Evolutionary conservation across 1,284 basidiomycete genomes (phyloP), one percentile per base, ranked within the genome.

Genomic region (Ceratobasidium sp.): DNA sequence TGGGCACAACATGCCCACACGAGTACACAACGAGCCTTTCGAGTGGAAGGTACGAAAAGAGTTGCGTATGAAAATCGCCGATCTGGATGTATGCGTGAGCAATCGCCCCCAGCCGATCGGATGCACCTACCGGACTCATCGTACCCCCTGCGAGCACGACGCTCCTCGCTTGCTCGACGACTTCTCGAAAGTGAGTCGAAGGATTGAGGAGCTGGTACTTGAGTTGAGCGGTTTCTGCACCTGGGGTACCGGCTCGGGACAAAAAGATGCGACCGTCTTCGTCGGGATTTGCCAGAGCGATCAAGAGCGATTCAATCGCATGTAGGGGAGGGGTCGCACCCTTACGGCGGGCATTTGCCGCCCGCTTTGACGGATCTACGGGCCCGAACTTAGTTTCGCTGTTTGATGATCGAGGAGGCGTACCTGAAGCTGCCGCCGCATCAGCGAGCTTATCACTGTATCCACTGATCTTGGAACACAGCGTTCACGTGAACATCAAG

Each of bases 151-250:
- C 95, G 15, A 99, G 82, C 27, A 99, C 81, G 7, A 99, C 88
- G 0, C 91, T 86, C 38, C 94, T 82, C 0, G 95, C 93, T 54
- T 84, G 82, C 27, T 93, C 87, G 0, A 94, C 86, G 1, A 99
- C 84, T 35, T 93, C 90, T 62, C 84, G 82, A 77, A 99, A 99
- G 69, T 89, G 85, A 17, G 94, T 91, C 0, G 93, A 86, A 0
- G 96, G 96, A 75, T 99, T 97, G n/a, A 99, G 85, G 38, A 96
- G 87, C 73, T 98, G 92, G 76, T 98, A 99, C 75, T 92, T 94
- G 67, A 98, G 82, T 70, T 89, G 87, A 0, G 92, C 81, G 1
- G 55, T 68, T 42, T 43, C 50, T 31, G 47, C 60, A 3, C 57
- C 57, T 2, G 32, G 69, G 27, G 64, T 5, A 29, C 67, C 5